Evolutionary conservation across 2,329 filamentous ascomycete genomes (phyloP).

Genomic region (Venturia oleaginea): DNA sequence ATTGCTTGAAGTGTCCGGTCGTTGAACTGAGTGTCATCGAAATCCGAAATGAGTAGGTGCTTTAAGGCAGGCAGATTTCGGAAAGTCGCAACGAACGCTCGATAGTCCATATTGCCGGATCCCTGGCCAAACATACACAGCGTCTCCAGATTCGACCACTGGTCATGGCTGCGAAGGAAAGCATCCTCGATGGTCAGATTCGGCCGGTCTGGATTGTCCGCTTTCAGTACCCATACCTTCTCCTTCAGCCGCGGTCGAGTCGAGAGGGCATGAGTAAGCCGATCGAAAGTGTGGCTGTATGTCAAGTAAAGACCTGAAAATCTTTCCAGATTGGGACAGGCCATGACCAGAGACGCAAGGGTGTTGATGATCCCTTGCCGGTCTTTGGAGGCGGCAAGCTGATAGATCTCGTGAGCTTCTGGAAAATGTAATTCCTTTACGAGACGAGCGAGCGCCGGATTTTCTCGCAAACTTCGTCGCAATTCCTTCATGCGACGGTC

Average conservation of each 20-base stretch:
- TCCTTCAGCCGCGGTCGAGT: slow-evolving; percentile 45
- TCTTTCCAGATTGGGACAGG: slow-evolving; percentile 48
- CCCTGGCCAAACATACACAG: slow-evolving; percentile 40
- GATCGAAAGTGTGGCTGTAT: slow-evolving; percentile 45
- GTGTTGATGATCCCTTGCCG: slow-evolving; percentile 43
- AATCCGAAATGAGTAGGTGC: slow-evolving; percentile 46
- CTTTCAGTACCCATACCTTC: slow-evolving; percentile 45
- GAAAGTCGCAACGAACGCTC: slow-evolving; percentile 45
- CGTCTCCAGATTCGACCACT: slow-evolving; percentile 44
- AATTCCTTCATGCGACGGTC: slow-evolving; percentile 44
- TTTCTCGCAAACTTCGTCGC: slow-evolving; percentile 45
- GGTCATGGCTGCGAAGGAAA: slow-evolving; percentile 45
- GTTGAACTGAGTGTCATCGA: slow-evolving; percentile 45
- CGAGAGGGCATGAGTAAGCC: slow-evolving; percentile 46
- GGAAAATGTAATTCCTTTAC: slow-evolving; percentile 46
- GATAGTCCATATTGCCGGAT: slow-evolving; percentile 39
- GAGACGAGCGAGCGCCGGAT: slow-evolving; percentile 40
- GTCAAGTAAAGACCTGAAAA: slow-evolving; percentile 45
- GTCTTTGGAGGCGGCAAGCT: slow-evolving; percentile 29
- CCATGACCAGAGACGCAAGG: slow-evolving; percentile 49
- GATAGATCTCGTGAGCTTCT: slow-evolving; percentile 34
- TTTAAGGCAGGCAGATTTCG: slow-evolving; percentile 43
- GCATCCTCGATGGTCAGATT: slow-evolving; percentile 24
- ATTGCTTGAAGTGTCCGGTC: slow-evolving; percentile 46
- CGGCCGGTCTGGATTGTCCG: slow-evolving; percentile 15